phyloP scores from a whole-genome alignment of 805 yeast species.

The Nakazawaea wickerhamii region DNA sequence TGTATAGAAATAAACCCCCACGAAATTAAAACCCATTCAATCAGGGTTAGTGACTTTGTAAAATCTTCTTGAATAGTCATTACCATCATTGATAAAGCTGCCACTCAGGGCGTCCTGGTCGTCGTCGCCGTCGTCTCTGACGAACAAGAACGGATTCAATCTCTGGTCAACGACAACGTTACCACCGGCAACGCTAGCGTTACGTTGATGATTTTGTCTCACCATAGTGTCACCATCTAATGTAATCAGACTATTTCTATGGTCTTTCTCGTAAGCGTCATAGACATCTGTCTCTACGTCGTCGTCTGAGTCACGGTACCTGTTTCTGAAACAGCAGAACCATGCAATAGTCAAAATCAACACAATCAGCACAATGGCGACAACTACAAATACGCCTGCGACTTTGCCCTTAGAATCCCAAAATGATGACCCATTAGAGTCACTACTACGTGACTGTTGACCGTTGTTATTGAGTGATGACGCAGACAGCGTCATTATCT shows the following conservation, averaged over 20 bases:
- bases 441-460: not conserved
- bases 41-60: slow-evolving; percentile 44
- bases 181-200: not conserved
- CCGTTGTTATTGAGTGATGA: slow-evolving; percentile 16
- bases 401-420: slow-evolving; percentile 71
- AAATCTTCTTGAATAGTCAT: slow-evolving; percentile 53
- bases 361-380: slow-evolving; percentile 55
- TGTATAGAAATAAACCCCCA: too few relatives aligned
- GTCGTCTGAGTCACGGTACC: slow-evolving; percentile 12
- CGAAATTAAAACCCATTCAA: not conserved
- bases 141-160: slow-evolving; percentile 48
- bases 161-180: slow-evolving; percentile 45
- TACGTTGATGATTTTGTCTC: not conserved
- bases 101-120: slow-evolving; percentile 26
- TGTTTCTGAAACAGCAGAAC: slow-evolving; percentile 25
- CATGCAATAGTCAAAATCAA: slow-evolving; percentile 35
- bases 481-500: slow-evolving; percentile 18
- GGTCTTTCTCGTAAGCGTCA: not conserved
- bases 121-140: slow-evolving; percentile 33
- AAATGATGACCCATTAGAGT: slow-evolving; percentile 33
- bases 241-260: slow-evolving; percentile 4
- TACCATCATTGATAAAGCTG: slow-evolving; percentile 46
- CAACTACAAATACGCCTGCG: slow-evolving; percentile 79
- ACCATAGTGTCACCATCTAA: slow-evolving; percentile 16
- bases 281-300: not conserved